Base-by-base conservation (phyloP, 306 rosid species). In the Alnus glutinosa region DNA sequence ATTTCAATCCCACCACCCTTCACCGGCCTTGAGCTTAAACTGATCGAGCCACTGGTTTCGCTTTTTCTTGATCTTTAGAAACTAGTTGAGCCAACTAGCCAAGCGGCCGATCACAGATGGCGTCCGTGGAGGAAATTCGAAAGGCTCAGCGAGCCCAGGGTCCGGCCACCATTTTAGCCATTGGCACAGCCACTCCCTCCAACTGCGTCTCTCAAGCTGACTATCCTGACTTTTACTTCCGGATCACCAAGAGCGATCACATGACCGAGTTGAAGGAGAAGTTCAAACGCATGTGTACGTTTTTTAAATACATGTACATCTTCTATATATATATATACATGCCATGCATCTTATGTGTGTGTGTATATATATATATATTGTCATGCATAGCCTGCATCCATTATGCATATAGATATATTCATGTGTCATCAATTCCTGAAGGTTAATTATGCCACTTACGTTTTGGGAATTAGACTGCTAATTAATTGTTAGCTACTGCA, bases 221-320 rank as follows among this genome's bases (percentile, higher is more conserved):
- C 0, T 90, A 90, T 71, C 94, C 94, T 0, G 91, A 90, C 48
- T 90, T 82, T 67, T 90, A 90, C 83, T 90, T 90, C 37, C 91
- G 91, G 2, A 84, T 90, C 58, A 90, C 94, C 74, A 82, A 90
- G 3, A 86, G 89, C 19, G 81, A 90, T 0, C 94, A 90, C 79
- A 88, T 86, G 91, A 88, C 90, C 10, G 82, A 86, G 0, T 82
- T 90, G 72, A 88, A 90, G 18, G 89, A 88, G 7, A 90, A 90
- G 23, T 90, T 90, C 74, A 72, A 79, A 70, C 94, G 94, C 82
- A 90, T 90, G 91, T 90, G 94, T 88, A 87, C 0, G 80, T 19
- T 46, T 6, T 6, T 23, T 23, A 23, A 23, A 23, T 23, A 23
- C 28, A 23, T 23, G 28, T 23, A 23, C 28, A 23, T 23, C 28